Evolutionary conservation across 225 moss, liverwort and hornwort genomes (phyloP), one percentile per base, ranked within the genome.

Genomic region (Sphagnum contortum): DNA sequence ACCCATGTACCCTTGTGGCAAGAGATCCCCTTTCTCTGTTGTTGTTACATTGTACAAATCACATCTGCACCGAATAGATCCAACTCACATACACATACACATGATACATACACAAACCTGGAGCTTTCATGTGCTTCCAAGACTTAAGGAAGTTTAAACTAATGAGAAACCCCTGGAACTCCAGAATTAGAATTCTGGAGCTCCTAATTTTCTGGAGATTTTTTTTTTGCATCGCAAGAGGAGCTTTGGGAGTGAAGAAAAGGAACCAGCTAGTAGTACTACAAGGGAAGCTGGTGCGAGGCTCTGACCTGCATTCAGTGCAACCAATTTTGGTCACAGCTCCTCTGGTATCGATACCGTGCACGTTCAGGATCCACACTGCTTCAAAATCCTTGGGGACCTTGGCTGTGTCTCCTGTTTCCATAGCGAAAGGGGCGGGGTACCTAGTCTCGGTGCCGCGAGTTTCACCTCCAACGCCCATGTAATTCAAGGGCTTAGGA

Each of bases 281-380:
- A 8, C 57, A 57, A 14, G 13, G 8, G 4, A 4, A 57, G 9
- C 12, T 11, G 57, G 4, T 8, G 13, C 12, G 8, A 5, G 57
- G 13, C 1, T 7, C 54, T 46, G 2, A 67, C 67, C 67, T 67
- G 67, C 67, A 67, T 67, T 67, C 67, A 29, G 44, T 45, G 67
- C 67, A 67, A 9, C 55, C 67, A 44, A 46, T 57, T 48, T 44
- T 54, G 48, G 57, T 48, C 44, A 57, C 29, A 47, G 57, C 67
- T 8, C 56, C 56, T 45, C 55, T 14, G 8, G 67, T 67, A 14
- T 67, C 67, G 11, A 67, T 67, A 3, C 55, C 67, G 47, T 67
- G 67, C 57, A 67, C 57, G 45, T 67, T 67, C 55, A 67, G 45
- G 9, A 47, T 10, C 67, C 67, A 67, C 45, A 3, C 45, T 3